Percentiles rank a stretch among this genome's conserved stretches.
These are phyloP conservation scores for Mycocentrospora acerina DNA, from an alignment of 2,329 filamentous ascomycete genomes.

Conservation along the genomic window DNA sequence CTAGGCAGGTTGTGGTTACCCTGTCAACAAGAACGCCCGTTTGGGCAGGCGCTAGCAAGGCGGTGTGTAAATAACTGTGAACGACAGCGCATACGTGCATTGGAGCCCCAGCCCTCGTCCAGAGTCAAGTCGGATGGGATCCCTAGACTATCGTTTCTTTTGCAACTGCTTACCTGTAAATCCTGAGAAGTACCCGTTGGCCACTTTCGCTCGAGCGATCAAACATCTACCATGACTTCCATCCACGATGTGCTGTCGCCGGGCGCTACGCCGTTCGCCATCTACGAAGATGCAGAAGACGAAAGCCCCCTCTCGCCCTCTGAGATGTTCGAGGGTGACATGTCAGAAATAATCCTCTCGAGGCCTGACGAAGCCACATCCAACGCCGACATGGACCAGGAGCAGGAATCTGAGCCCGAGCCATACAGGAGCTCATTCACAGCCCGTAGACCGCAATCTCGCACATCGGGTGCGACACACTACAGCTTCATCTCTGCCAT, in stretches of 20 bases:
- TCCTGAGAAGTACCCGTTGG: conserved; percentile 14
- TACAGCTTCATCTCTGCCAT: conserved; percentile 41
- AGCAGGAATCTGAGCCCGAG: conserved; percentile 22
- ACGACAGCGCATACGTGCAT: not conserved
- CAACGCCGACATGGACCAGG: conserved; percentile 33
- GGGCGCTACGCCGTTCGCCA: conserved; percentile 34
- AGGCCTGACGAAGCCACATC: conserved; percentile 30
- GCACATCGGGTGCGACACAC: conserved; percentile 30
- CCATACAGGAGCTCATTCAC: conserved; percentile 39
- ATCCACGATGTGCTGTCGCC: conserved; percentile 34
- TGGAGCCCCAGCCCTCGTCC: conserved; percentile 5
- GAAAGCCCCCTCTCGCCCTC: conserved; percentile 31
- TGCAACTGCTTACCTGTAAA: conserved; percentile 8
- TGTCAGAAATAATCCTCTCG: conserved; percentile 33
- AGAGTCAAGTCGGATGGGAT: conserved; percentile 9
- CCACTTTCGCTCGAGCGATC: conserved; percentile 21
- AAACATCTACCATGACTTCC: conserved; percentile 30
- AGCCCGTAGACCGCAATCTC: conserved; percentile 23
- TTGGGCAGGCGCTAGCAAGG: too few relatives aligned
- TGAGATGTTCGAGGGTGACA: conserved; percentile 34
- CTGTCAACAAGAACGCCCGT: too few relatives aligned
- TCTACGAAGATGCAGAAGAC: conserved; percentile 38
- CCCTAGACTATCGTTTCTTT: conserved; percentile 9
- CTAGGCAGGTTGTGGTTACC: too few relatives aligned
- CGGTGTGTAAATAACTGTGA: too few relatives aligned